Base-by-base conservation (phyloP, 306 rosid genomes). In the Rosa multiflora region DNA sequence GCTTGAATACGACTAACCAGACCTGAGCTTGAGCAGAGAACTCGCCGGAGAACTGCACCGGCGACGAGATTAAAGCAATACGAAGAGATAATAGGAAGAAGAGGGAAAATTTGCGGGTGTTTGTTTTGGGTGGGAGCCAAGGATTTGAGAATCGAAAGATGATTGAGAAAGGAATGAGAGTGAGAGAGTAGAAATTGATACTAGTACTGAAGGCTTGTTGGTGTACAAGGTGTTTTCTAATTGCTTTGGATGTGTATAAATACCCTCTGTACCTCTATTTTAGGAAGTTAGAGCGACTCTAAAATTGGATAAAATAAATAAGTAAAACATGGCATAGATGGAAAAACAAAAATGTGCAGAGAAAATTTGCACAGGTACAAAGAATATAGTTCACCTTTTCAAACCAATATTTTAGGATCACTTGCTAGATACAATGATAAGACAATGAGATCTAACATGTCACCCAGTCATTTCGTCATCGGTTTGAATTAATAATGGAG, bases 41-140 rank as follows among this genome's bases (percentile, higher is more conserved):
- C 46, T 52, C 64, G 51, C 76, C 47, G 39, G 66, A 18, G 49
- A 52, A 37, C 12, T 51, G 32, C 0, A 37, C 44, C 76, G 76
- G 43, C 76, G 76, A 53, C 48, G 35, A 73, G 77, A 37, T 73
- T 70, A 32, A 32, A 1, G 37, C 37, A 32, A 32, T 32, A 32
- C 37, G 48, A 18, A 18, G 2, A 35, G 46, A 51, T 4, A 3
- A 29, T 29, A 26, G 44, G 29, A 17, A 23, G 26, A 26, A 26
- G 12, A 72, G 44, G 47, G 76, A 18, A 17, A 18, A 72, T 72
- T 72, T 66, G 66, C 76, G 66, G 76, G 64, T 18, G 6, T 72
- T 73, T 73, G 26, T 18, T 37, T 67, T 15, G 44, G 47, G 49
- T 17, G 32, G 35, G 66, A 48, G 75, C 37, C 15, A 49, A 72